Evolutionary conservation across 1,284 basidiomycete genomes (phyloP), one percentile per base, ranked within the genome.

Genomic region (Omphalotus olearius): DNA sequence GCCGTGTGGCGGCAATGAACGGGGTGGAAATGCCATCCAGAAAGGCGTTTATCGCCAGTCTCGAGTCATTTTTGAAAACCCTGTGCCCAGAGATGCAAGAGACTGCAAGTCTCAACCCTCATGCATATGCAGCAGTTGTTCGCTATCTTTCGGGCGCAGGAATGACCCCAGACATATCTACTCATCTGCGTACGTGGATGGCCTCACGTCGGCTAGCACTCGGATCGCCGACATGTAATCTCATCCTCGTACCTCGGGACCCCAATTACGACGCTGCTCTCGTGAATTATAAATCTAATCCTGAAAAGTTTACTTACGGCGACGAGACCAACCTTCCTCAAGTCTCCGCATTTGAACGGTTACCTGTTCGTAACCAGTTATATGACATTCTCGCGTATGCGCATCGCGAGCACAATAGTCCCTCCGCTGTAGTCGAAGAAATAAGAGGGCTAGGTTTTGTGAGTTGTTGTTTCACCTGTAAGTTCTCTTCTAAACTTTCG

Each of bases 301-400:
- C 51, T 17, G 36, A 44, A 18, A 45, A 44, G 7, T 49, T 47
- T 18, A 45, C 42, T 10, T 25, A 50, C 42, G 48, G 48, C 16
- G 28, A 54, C 47, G 33, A 53, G 38, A 45, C 16, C 30, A 47
- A 40, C 37, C 47, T 43, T 47, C 43, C 72, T 70, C 18, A 49
- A 36, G 18, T 36, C 7, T 39, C 40, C 23, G 44, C 50, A 11
- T 87, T 82, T 60, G 79, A 86, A 57, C 74, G 81, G 51, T 65
- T 87, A 44, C 84, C 84, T 7, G 83, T 85, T 41, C 78, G 78
- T 51, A 68, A 74, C 23, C 85, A 87, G 61, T 76, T 87, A 55
- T 87, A 82, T 55, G 84, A 87, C 60, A 72, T 84, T 53, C 66
- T 87, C 38, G 80, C 79, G 20, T 87, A 81, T 60, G 78, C 80